Evolutionary conservation across 2,329 filamentous ascomycete genomes (phyloP).

Genomic region (Botrytis hyacinthi): DNA sequence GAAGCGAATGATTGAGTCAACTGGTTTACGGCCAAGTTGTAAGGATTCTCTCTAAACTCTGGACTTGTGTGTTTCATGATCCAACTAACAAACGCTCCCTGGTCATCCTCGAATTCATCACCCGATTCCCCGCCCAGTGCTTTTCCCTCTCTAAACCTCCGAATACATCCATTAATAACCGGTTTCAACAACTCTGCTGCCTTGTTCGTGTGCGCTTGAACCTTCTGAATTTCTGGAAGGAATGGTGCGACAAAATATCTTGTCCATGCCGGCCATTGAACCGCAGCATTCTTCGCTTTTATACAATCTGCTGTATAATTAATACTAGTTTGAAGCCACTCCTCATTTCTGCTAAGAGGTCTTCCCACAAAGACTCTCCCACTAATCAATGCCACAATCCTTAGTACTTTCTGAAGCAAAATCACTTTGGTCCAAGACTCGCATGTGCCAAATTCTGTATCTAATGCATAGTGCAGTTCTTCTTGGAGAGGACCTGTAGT

Average conservation of each 20-base stretch:
- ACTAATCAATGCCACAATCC: not conserved
- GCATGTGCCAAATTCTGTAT: slow-evolving; percentile 31
- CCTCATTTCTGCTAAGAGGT: slow-evolving; percentile 7
- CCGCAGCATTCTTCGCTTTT: not conserved
- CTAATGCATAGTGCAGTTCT: slow-evolving; percentile 29
- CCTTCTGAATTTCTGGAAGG: not conserved
- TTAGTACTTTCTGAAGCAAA: not conserved
- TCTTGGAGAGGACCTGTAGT: slow-evolving; percentile 30
- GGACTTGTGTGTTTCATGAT: slow-evolving; percentile 1
- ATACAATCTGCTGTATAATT: not conserved
- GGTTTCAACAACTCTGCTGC: slow-evolving; percentile 1
- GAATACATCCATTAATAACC: not conserved
- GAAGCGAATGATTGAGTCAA: slow-evolving; percentile 39
- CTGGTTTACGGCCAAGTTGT: not conserved
- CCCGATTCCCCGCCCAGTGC: not conserved
- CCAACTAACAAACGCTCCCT: slow-evolving; percentile 1
- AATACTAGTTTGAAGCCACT: slow-evolving; percentile 9
- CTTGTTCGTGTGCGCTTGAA: not conserved
- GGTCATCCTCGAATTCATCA: not conserved
- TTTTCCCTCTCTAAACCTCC: not conserved
- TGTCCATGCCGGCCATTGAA: not conserved
- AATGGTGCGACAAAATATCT: not conserved
- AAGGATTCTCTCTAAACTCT: not conserved
- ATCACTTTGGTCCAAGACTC: slow-evolving; percentile 28
- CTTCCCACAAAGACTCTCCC: slow-evolving; percentile 18